Conservation (phyloP, 2,329 filamentous ascomycete genomes). For the Aquanectria penicillioides region DNA sequence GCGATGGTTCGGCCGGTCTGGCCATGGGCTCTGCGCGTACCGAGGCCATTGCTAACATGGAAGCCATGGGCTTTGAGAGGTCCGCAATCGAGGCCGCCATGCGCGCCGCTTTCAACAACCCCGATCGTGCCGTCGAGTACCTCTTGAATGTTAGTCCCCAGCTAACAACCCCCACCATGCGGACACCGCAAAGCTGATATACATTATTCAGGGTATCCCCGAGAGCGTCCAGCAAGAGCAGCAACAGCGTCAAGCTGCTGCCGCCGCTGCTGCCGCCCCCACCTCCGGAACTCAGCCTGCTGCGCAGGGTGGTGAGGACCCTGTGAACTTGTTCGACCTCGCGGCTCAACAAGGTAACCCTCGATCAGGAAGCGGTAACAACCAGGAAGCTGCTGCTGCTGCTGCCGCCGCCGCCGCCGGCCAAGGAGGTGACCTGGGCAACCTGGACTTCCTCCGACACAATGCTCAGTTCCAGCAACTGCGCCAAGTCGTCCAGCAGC, state of each 20-base stretch:
- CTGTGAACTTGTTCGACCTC: slow-evolving; percentile 92
- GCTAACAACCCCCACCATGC: not conserved
- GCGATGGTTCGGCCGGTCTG: slow-evolving; percentile 75
- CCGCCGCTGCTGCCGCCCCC: slow-evolving; percentile 51
- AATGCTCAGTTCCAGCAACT: slow-evolving; percentile 99
- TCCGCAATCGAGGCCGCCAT: slow-evolving; percentile 91
- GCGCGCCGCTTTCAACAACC: slow-evolving; percentile 96
- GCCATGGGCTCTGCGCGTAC: slow-evolving; percentile 86
- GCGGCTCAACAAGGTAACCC: slow-evolving; percentile 77
- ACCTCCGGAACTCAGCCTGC: slow-evolving; percentile 51
- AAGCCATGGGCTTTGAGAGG: slow-evolving; percentile 94
- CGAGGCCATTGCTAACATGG: slow-evolving; percentile 89
- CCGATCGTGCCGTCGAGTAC: slow-evolving; percentile 96
- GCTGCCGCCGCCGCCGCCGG: slow-evolving; percentile 61
- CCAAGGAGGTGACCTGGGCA: slow-evolving; percentile 70
- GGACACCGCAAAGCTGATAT: slow-evolving; percentile 21
- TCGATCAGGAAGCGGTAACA: slow-evolving; percentile 55
- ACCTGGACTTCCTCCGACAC: slow-evolving; percentile 92
- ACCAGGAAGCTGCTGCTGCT: slow-evolving; percentile 52
- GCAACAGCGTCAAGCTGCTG: slow-evolving; percentile 57
- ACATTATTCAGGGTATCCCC: slow-evolving; percentile 78
- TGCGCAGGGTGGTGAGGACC: slow-evolving; percentile 65
- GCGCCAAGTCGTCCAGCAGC: slow-evolving; percentile 95
- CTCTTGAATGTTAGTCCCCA: slow-evolving; percentile 76
- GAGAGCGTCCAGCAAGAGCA: slow-evolving; percentile 82